Conservation (phyloP, 257 asterid species). For the Salvia hispanica region DNA sequence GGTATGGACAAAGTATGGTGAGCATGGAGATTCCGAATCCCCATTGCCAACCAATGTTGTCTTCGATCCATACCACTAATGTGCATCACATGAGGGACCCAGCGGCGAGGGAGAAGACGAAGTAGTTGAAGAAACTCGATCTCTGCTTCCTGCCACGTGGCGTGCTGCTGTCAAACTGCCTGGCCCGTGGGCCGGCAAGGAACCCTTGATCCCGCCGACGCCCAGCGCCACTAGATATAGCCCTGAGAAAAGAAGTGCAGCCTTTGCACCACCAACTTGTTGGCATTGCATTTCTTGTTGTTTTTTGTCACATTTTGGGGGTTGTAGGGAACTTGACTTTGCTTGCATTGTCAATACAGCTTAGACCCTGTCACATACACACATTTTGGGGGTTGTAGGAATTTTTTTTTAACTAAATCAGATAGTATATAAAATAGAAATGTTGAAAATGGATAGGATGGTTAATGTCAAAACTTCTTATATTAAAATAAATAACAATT, state of each 20-base stretch:
- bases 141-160: conserved; percentile 60
- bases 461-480: too few relatives aligned
- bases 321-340: conserved; percentile 48
- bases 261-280: conserved; percentile 64
- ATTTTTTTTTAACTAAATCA: too few relatives aligned
- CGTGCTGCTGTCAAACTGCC: conserved; percentile 61
- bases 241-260: conserved; percentile 68
- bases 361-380: conserved; percentile 59
- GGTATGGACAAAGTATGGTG: conserved; percentile 62
- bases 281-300: conserved; percentile 42
- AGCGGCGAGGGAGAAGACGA: conserved; percentile 61
- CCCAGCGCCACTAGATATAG: conserved; percentile 78
- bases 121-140: conserved; percentile 80
- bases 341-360: conserved; percentile 72
- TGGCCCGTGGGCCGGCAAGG: conserved; percentile 77
- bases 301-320: conserved; percentile 54
- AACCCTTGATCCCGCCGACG: conserved; percentile 83
- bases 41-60: conserved; percentile 91
- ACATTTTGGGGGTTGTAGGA: too few relatives aligned
- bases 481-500: too few relatives aligned
- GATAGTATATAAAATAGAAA: too few relatives aligned
- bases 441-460: too few relatives aligned
- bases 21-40: conserved; percentile 70
- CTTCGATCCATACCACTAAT: conserved; percentile 77
- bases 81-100: conserved; percentile 84